Percentiles rank a stretch among this genome's conserved stretches.
These are phyloP conservation scores for Suillus lakei DNA, from an alignment of 768 basidiomycete genomes.

Conservation along the genomic window DNA sequence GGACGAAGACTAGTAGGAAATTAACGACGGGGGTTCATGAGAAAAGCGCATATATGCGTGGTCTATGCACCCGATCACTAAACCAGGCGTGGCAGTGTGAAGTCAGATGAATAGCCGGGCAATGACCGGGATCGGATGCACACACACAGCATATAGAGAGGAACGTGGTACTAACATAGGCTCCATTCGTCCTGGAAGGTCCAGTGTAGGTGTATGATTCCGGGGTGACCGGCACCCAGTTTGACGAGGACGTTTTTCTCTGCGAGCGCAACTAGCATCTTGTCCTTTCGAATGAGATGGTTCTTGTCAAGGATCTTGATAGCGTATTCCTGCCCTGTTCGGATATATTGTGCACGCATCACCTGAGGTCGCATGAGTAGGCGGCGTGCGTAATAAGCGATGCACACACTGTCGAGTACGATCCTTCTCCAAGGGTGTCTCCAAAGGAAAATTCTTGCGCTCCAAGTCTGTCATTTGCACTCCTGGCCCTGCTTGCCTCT, in stretches of 20 bases:
- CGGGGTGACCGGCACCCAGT: conserved; percentile 72
- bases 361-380: conserved; percentile 47
- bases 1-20: conserved; percentile 64
- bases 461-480: conserved; percentile 48
- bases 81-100: background rate
- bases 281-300: conserved; percentile 79
- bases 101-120: background rate
- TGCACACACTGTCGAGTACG: conserved; percentile 74
- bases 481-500: conserved; percentile 45
- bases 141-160: background rate
- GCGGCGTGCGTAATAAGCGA: conserved; percentile 6
- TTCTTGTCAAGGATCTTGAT: conserved; percentile 86
- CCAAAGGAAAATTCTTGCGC: conserved; percentile 76
- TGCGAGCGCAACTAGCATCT: conserved; percentile 74
- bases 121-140: conserved; percentile 7
- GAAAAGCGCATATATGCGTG: background rate
- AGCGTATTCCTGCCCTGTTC: conserved; percentile 69
- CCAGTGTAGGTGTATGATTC: conserved; percentile 80
- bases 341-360: conserved; percentile 54
- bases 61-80: background rate
- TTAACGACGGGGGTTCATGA: conserved; percentile 13
- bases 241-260: conserved; percentile 80
- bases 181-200: conserved; percentile 87
- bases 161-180: conserved; percentile 51
- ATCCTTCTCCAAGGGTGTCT: conserved; percentile 77